Evolutionary conservation across 768 basidiomycete species (phyloP).

Genomic region (Trametes maxima): DNA sequence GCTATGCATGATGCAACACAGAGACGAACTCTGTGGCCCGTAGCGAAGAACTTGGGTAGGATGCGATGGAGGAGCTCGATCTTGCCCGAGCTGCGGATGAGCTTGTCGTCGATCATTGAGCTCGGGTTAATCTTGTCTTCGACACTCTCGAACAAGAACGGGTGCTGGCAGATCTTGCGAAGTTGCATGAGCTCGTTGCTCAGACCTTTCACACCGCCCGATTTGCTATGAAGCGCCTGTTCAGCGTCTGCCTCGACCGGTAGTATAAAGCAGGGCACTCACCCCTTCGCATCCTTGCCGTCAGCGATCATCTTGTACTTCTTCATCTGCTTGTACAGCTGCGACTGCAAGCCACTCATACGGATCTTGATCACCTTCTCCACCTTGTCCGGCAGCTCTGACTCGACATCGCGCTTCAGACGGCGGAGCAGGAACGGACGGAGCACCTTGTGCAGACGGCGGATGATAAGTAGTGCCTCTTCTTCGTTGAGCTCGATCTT

Average conservation of each 20-base stretch:
- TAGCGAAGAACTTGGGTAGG: conserved; percentile 92
- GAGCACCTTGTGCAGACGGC: conserved; percentile 94
- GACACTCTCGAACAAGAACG: conserved; percentile 93
- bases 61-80: conserved; percentile 90
- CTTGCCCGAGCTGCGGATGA: conserved; percentile 89
- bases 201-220: conserved; percentile 79
- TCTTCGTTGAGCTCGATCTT: conserved; percentile 99
- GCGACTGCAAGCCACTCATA: conserved; percentile 90
- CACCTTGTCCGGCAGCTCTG: conserved; percentile 93
- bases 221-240: conserved; percentile 22
- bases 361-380: conserved; percentile 97
- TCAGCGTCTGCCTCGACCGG: background rate
- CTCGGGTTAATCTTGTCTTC: conserved; percentile 91
- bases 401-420: conserved; percentile 96
- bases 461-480: conserved; percentile 96
- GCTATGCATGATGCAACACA: background rate
- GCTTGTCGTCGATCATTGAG: conserved; percentile 79
- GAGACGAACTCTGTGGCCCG: conserved; percentile 78
- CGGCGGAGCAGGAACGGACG: conserved; percentile 91
- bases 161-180: conserved; percentile 97
- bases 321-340: conserved; percentile 97
- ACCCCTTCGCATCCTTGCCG: conserved; percentile 78
- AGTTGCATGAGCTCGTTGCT: conserved; percentile 98
- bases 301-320: conserved; percentile 97
- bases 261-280: conserved; percentile 32